phyloP scores from a whole-genome alignment of 352 stramenopile genomes.

The Phytophthora ramorum region DNA sequence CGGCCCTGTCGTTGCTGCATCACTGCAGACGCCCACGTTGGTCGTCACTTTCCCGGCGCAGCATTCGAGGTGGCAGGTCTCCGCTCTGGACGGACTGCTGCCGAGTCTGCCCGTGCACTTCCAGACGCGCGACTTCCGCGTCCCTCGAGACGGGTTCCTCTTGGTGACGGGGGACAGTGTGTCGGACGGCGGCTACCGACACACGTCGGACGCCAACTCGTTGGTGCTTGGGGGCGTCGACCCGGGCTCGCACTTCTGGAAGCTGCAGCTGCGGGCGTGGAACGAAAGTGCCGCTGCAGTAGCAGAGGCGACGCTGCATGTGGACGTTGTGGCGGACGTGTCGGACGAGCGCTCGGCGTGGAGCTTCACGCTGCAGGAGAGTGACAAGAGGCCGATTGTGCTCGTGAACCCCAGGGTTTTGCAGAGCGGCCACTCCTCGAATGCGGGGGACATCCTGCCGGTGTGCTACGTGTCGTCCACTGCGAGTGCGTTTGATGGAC shows the following conservation, averaged over 20 bases:
- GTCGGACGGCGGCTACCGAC: conserved; percentile 12
- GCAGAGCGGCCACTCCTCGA: background rate
- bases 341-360: conserved; percentile 28
- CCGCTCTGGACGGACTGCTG: conserved; percentile 19
- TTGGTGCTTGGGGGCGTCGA: conserved; percentile 40
- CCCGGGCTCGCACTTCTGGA: conserved; percentile 59
- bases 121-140: conserved; percentile 30
- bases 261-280: conserved; percentile 36
- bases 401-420: conserved; percentile 34
- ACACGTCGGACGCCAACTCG: conserved; percentile 13
- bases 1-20: background rate
- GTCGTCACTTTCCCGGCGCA: conserved; percentile 43
- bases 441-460: conserved; percentile 11
- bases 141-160: conserved; percentile 51
- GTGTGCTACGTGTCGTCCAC: conserved; percentile 52
- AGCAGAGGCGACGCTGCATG: conserved; percentile 35
- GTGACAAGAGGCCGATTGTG: conserved; percentile 24
- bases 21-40: conserved; percentile 3
- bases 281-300: conserved; percentile 8
- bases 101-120: conserved; percentile 35
- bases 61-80: conserved; percentile 46
- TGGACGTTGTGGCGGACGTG: conserved; percentile 53
- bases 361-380: conserved; percentile 17
- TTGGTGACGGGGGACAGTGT: conserved; percentile 48
- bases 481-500: conserved; percentile 48